Evolutionary conservation across 2,329 filamentous ascomycete genomes (phyloP).

Genomic region (Colletotrichum sp.): DNA sequence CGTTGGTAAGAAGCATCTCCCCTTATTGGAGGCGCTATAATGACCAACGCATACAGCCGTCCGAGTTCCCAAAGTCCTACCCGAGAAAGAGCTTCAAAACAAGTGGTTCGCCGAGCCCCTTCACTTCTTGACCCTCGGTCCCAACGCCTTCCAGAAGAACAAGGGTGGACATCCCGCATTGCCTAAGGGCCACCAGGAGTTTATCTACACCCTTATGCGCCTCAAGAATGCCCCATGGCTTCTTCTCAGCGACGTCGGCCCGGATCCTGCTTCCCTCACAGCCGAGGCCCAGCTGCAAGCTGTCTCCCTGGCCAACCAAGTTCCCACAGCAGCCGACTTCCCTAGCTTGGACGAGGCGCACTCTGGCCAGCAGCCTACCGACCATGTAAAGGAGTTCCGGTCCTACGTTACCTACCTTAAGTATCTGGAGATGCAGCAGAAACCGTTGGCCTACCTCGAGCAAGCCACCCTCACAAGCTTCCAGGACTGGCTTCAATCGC

Average conservation of each 20-base stretch:
- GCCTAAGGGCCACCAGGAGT: slow-evolving; percentile 62
- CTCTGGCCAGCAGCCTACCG: slow-evolving; percentile 23
- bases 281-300: slow-evolving; percentile 9
- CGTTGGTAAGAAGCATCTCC: slow-evolving; percentile 71
- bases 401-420: slow-evolving; percentile 79
- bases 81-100: slow-evolving; percentile 64
- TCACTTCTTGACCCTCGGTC: slow-evolving; percentile 62
- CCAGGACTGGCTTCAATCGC: slow-evolving; percentile 96
- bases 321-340: slow-evolving; percentile 57
- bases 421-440: slow-evolving; percentile 84
- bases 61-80: slow-evolving; percentile 62
- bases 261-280: slow-evolving; percentile 32
- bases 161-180: slow-evolving; percentile 66
- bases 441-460: slow-evolving; percentile 59
- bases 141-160: slow-evolving; percentile 63
- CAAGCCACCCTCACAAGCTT: slow-evolving; percentile 58
- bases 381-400: slow-evolving; percentile 24
- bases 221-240: slow-evolving; percentile 68
- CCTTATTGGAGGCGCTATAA: neutral
- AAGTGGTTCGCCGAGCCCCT: slow-evolving; percentile 75
- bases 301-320: slow-evolving; percentile 27
- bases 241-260: slow-evolving; percentile 66
- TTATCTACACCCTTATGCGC: slow-evolving; percentile 68
- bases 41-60: slow-evolving; percentile 46
- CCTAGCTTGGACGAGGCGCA: slow-evolving; percentile 76